Evolutionary conservation across 2,329 filamentous ascomycete species (phyloP).

Genomic region (Ceratocystis smalleyi): DNA sequence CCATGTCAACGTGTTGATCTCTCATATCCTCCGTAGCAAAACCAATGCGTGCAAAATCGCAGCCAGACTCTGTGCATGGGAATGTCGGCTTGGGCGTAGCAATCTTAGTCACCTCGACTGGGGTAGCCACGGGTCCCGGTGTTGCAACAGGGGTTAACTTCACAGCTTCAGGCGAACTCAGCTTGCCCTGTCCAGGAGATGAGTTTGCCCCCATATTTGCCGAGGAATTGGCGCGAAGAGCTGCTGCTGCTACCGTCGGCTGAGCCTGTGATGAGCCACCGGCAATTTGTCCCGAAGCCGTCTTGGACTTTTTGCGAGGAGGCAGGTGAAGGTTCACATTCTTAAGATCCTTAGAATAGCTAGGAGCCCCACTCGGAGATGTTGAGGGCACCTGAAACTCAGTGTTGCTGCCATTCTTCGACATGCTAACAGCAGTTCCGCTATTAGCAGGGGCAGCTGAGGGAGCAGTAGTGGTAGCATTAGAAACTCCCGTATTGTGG

Average conservation of each 20-base stretch:
- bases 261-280: neutral
- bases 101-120: conserved; percentile 19
- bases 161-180: conserved; percentile 8
- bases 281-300: neutral
- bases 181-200: conserved; percentile 6
- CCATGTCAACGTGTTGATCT: conserved; percentile 39
- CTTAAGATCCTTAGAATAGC: conserved; percentile 30
- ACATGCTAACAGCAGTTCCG: neutral
- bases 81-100: conserved; percentile 28
- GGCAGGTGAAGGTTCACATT: conserved; percentile 43
- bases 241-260: neutral
- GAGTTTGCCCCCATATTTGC: neutral
- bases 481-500: neutral
- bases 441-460: neutral
- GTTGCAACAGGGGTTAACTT: conserved; percentile 18
- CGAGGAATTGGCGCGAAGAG: neutral
- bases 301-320: conserved; percentile 40
- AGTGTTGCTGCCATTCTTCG: conserved; percentile 1
- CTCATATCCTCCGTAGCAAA: conserved; percentile 41
- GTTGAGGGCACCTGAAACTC: conserved; percentile 23
- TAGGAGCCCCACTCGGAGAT: conserved; percentile 45
- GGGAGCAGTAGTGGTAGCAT: neutral
- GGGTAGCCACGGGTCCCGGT: conserved; percentile 4
- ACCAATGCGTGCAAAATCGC: conserved; percentile 34
- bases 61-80: conserved; percentile 38